Conservation (phyloP, 306 rosid species). For the Fragaria iinumae region DNA sequence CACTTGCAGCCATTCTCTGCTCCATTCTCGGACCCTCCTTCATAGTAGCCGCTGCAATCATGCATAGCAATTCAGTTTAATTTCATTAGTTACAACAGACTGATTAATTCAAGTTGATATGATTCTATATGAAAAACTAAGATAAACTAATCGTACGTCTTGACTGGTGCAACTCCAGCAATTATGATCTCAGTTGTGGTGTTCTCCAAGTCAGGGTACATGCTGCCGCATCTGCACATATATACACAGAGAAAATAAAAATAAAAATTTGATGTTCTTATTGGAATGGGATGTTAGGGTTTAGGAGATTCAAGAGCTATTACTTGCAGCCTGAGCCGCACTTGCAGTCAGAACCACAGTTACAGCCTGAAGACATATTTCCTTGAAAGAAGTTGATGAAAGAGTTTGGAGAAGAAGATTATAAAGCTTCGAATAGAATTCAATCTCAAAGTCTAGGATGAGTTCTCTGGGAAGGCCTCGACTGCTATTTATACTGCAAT, state of each 20-base stretch:
- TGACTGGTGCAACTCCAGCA: conserved; percentile 29
- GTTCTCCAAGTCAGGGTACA: conserved; percentile 20
- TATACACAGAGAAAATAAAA: neutral
- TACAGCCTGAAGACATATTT: conserved; percentile 9
- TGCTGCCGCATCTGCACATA: conserved; percentile 23
- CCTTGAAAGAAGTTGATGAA: neutral
- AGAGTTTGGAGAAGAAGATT: neutral
- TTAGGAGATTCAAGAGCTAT: neutral
- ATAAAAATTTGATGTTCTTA: neutral
- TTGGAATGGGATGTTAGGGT: neutral
- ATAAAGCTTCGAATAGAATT: neutral
- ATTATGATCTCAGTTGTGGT: conserved; percentile 22
- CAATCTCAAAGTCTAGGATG: conserved; percentile 8
- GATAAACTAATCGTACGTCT: conserved; percentile 16
- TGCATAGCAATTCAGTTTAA: neutral
- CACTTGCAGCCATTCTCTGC: conserved; percentile 23
- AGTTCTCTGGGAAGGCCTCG: neutral
- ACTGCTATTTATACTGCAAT: conserved; percentile 17
- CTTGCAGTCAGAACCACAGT: neutral
- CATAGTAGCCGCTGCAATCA: conserved; percentile 3
- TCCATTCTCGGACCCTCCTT: conserved; percentile 25
- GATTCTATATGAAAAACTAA: neutral
- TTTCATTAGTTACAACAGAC: neutral
- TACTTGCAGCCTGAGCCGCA: conserved; percentile 11
- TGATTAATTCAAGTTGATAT: neutral